Percentiles rank a stretch among this genome's conserved stretches.
Evolutionary conservation across 495 filamentous ascomycete species (phyloP).

Genomic region (Trichoderma parareesei): DNA sequence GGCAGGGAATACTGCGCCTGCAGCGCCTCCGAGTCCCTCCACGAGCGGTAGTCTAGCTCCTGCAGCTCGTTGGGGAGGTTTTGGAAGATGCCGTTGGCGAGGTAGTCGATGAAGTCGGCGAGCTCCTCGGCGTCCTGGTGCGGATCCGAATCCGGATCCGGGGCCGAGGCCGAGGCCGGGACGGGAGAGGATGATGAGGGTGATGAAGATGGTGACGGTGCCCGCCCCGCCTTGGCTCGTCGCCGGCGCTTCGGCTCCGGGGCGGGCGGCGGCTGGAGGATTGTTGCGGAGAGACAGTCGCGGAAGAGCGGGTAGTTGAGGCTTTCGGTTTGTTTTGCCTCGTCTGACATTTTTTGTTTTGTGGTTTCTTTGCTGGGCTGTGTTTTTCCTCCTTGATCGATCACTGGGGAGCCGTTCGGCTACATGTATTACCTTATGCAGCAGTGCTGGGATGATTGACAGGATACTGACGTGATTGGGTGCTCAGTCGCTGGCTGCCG

Average conservation of each 20-base stretch:
- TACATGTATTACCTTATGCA: too few relatives aligned
- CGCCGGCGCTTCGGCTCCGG: constrained; percentile 35
- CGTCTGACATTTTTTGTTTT: constrained; percentile 13
- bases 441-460: background rate
- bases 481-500: background rate
- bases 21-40: constrained; percentile 40
- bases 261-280: constrained; percentile 38
- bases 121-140: constrained; percentile 54
- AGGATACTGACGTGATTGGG: background rate
- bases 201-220: constrained; percentile 12
- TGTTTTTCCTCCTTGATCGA: background rate
- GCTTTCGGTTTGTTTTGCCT: constrained; percentile 12
- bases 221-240: constrained; percentile 32
- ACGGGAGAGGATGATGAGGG: too few relatives aligned
- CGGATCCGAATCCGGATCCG: constrained; percentile 19
- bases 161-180: constrained; percentile 16
- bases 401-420: background rate
- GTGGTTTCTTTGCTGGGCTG: constrained; percentile 8
- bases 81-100: constrained; percentile 59
- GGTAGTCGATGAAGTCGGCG: constrained; percentile 68
- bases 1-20: constrained; percentile 41
- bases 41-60: constrained; percentile 49
- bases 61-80: constrained; percentile 52
- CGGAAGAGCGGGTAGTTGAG: constrained; percentile 62
- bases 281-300: constrained; percentile 47